A percentile compares a stretch with the other conserved stretches of the same genome.
Evolutionary conservation across 2,329 filamentous ascomycete species (phyloP).

Genomic region (Fusarium kyushuense): DNA sequence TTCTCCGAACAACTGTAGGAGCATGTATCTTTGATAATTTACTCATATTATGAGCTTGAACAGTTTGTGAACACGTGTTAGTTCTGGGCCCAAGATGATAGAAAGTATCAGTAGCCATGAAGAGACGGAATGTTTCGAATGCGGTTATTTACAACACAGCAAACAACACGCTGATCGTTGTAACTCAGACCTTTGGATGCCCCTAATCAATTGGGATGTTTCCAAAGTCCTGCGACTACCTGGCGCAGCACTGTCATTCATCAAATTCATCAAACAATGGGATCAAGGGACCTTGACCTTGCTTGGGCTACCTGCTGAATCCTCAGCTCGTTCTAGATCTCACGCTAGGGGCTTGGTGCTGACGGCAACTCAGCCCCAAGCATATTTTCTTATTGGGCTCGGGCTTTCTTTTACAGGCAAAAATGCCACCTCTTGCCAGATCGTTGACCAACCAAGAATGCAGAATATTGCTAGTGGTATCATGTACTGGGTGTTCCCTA

Average conservation of each 20-base stretch:
- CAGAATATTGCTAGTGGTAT: background rate
- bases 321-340: slow-evolving; percentile 34
- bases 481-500: background rate
- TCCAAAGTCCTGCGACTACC: slow-evolving; percentile 19
- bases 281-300: background rate
- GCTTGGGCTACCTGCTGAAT: background rate
- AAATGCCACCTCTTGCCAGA: background rate
- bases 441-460: background rate
- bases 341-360: slow-evolving; percentile 23
- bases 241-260: background rate
- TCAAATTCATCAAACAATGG: background rate
- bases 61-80: background rate
- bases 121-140: slow-evolving; percentile 7
- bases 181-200: background rate
- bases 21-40: background rate
- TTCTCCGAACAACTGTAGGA: background rate
- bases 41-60: background rate
- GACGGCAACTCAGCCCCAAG: slow-evolving; percentile 17
- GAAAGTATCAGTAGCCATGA: background rate
- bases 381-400: background rate
- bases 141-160: background rate
- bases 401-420: background rate
- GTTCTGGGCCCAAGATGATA: background rate
- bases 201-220: slow-evolving; percentile 20
- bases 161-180: background rate